phyloP scores from a whole-genome alignment of 352 stramenopile genomes.

The Thalassiosira pacifica region DNA sequence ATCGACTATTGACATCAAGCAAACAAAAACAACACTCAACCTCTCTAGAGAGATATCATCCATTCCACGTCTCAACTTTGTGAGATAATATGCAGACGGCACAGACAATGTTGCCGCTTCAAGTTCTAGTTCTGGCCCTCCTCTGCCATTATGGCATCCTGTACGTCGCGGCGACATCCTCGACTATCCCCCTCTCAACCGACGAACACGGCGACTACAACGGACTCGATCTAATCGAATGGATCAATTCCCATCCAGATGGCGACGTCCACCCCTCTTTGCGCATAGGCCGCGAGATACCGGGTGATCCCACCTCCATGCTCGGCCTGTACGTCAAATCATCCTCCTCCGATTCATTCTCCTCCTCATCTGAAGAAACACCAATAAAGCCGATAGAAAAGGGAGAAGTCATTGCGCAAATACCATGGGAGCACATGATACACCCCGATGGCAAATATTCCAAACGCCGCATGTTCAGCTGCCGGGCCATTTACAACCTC shows the following conservation, averaged over 20 bases:
- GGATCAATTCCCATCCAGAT: constrained; percentile 49
- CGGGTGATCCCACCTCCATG: constrained; percentile 47
- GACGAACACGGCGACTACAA: constrained; percentile 66
- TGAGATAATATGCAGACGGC: too few species aligned
- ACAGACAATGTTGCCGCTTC: too few species aligned
- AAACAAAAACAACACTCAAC: too few species aligned
- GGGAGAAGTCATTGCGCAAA: constrained; percentile 53
- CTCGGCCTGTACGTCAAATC: constrained; percentile 56
- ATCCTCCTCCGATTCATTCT: constrained; percentile 4
- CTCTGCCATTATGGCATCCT: too few species aligned
- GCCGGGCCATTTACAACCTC: constrained; percentile 48
- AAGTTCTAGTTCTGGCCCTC: too few species aligned
- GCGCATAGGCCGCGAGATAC: constrained; percentile 50
- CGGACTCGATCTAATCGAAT: constrained; percentile 57
- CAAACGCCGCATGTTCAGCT: constrained; percentile 40
- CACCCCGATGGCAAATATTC: constrained; percentile 48
- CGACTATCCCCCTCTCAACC: constrained; percentile 31
- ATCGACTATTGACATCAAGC: too few species aligned
- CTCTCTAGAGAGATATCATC: too few species aligned
- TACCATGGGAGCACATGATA: constrained; percentile 62
- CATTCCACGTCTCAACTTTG: too few species aligned
- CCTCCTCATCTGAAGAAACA: too few species aligned
- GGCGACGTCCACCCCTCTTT: constrained; percentile 54
- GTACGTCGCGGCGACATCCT: too few species aligned
- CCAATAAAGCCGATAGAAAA: constrained; percentile 54